These are phyloP conservation scores for Trichoderma hamatum DNA, from an alignment of 2,329 filamentous ascomycete genomes.

Conservation along the genomic window DNA sequence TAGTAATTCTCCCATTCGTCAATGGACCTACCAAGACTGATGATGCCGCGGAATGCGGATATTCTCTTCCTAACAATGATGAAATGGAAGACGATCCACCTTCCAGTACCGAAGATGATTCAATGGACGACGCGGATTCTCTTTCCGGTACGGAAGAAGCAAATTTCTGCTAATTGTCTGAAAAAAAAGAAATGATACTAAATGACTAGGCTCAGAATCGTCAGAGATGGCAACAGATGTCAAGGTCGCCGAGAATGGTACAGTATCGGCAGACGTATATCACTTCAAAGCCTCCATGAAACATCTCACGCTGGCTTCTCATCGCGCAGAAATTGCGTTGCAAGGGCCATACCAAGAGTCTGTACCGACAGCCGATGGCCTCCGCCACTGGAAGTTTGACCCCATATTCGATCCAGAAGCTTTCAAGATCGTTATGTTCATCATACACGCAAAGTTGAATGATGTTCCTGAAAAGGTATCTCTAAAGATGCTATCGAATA, in stretches of 20 bases:
- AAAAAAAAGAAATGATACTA: too few relatives aligned
- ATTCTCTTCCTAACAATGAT: too few relatives aligned
- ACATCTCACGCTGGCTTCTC: constrained; percentile 17
- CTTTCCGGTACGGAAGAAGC: background rate
- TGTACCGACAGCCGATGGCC: constrained; percentile 18
- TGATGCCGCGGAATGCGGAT: background rate
- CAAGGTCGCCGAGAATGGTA: too few relatives aligned
- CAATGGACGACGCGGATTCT: too few relatives aligned
- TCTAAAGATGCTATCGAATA: constrained; percentile 23
- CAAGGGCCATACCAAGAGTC: constrained; percentile 12
- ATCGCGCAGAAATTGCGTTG: background rate
- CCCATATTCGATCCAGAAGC: constrained; percentile 29
- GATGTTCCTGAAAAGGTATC: constrained; percentile 14
- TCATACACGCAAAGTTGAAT: constrained; percentile 29
- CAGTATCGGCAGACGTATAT: too few relatives aligned
- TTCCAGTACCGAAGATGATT: background rate
- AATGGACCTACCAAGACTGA: background rate
- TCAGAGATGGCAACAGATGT: background rate
- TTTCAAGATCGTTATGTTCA: constrained; percentile 30
- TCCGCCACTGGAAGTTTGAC: constrained; percentile 29
- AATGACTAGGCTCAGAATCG: background rate
- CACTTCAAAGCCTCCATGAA: constrained; percentile 24
- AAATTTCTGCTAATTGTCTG: too few relatives aligned
- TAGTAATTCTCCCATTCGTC: background rate
- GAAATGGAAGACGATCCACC: too few relatives aligned